A percentile compares a stretch with the other conserved stretches of the same genome.
These are phyloP conservation scores for Fusarium domesticum DNA, from an alignment of 2,329 filamentous ascomycete genomes.

Conservation along the genomic window DNA sequence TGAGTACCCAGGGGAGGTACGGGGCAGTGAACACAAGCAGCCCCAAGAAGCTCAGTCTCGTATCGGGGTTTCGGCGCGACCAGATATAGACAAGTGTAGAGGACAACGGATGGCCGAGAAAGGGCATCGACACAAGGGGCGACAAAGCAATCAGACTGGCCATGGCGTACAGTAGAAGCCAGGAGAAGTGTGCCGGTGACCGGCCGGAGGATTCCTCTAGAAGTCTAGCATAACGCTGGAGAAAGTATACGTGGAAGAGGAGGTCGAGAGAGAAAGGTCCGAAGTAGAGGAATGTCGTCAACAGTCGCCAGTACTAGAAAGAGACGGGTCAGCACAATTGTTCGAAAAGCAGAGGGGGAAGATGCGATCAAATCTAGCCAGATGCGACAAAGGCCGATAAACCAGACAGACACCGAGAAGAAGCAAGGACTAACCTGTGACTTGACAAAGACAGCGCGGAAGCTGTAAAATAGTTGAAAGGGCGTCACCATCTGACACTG, in stretches of 20 bases:
- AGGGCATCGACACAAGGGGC: conserved; percentile 85
- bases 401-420: too few species aligned
- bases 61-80: conserved; percentile 92
- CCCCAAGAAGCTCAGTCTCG: conserved; percentile 82
- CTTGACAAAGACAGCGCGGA: conserved; percentile 84
- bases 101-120: conserved; percentile 88
- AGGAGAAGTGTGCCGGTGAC: conserved; percentile 90
- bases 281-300: conserved; percentile 97
- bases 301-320: conserved; percentile 85
- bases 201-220: conserved; percentile 92
- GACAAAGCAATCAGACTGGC: conserved; percentile 76
- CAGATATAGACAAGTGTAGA: conserved; percentile 97
- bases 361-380: not conserved
- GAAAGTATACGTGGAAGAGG: conserved; percentile 97
- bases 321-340: not conserved
- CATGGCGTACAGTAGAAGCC: conserved; percentile 85
- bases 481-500: conserved; percentile 91
- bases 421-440: conserved; percentile 66
- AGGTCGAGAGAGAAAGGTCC: conserved; percentile 91
- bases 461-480: conserved; percentile 97
- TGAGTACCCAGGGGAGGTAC: conserved; percentile 92
- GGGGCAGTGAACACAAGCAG: conserved; percentile 89
- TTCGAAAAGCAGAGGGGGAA: not conserved
- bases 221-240: conserved; percentile 91
- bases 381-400: too few species aligned